These are phyloP conservation scores for Aureobasidium sp. DNA, from an alignment of 2,329 filamentous ascomycete genomes.

Conservation along the genomic window DNA sequence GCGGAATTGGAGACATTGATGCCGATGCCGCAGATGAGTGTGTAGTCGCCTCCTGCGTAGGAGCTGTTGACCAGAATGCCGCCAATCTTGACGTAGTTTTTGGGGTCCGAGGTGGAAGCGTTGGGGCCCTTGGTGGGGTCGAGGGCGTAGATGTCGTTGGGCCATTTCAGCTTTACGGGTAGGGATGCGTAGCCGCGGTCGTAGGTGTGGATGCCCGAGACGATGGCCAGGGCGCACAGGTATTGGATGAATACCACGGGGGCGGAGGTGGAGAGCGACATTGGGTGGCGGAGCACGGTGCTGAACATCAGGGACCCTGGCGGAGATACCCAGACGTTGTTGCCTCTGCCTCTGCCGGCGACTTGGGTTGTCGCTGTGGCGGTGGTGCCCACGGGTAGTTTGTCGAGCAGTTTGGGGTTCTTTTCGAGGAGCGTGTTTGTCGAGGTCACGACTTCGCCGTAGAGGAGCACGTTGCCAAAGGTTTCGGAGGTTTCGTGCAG, in stretches of 20 bases:
- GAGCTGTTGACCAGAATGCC: constrained; percentile 87
- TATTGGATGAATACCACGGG: constrained; percentile 94
- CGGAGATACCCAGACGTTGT: constrained; percentile 91
- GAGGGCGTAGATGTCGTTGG: constrained; percentile 67
- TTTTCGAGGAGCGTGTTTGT: constrained; percentile 92
- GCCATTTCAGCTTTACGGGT: constrained; percentile 89
- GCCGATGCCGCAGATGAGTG: constrained; percentile 72
- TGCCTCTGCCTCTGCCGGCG: constrained; percentile 77
- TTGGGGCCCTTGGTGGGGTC: constrained; percentile 19
- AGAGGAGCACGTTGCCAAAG: constrained; percentile 73
- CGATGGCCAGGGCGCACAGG: constrained; percentile 76
- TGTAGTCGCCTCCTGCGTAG: constrained; percentile 70
- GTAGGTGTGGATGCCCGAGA: constrained; percentile 74
- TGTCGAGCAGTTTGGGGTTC: constrained; percentile 70
- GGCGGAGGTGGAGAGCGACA: constrained; percentile 58
- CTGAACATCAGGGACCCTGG: constrained; percentile 81
- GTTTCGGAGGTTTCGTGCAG: constrained; percentile 11
- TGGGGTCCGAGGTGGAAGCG: constrained; percentile 31
- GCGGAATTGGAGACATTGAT: constrained; percentile 76
- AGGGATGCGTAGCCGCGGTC: constrained; percentile 63
- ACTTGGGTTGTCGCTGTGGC: constrained; percentile 79
- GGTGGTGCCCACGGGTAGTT: constrained; percentile 78
- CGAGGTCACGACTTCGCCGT: constrained; percentile 86
- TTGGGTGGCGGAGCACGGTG: constrained; percentile 74
- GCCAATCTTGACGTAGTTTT: constrained; percentile 82